Evolutionary conservation across 176 grass and related monocot genomes (phyloP).

Genomic region (Oryza longistaminata): DNA sequence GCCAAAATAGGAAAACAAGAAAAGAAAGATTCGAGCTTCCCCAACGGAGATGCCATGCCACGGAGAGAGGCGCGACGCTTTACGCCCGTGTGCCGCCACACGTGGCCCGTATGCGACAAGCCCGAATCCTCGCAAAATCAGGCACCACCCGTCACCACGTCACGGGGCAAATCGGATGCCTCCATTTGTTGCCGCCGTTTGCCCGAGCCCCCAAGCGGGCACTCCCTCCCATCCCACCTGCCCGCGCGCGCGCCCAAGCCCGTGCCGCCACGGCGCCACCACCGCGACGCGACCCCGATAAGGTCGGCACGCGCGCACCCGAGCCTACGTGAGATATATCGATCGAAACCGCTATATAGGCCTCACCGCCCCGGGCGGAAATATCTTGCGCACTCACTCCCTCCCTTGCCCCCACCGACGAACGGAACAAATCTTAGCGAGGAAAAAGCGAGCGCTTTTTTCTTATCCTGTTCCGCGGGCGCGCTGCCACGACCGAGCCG

Average conservation of each 20-base stretch:
- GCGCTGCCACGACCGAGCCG: background rate
- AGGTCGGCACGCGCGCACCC: conserved; percentile 12
- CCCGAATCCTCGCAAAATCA: conserved; percentile 31
- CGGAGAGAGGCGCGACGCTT: conserved; percentile 6
- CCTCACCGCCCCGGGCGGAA: background rate
- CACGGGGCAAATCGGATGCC: conserved; percentile 25
- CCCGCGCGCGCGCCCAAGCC: background rate
- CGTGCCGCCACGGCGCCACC: background rate
- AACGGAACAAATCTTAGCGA: conserved; percentile 2
- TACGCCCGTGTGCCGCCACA: conserved; percentile 20
- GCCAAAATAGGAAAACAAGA: background rate
- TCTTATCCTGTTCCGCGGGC: conserved; percentile 29
- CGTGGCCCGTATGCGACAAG: conserved; percentile 34
- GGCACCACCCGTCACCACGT: conserved; percentile 15
- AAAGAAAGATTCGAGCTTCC: background rate
- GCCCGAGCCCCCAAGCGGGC: background rate
- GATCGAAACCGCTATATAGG: background rate
- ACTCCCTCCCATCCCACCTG: background rate
- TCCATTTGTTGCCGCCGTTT: conserved; percentile 40
- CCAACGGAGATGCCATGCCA: conserved; percentile 24
- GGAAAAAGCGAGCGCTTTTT: conserved; percentile 27
- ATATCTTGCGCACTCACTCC: conserved; percentile 34
- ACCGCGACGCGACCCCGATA: background rate
- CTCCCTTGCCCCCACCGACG: background rate
- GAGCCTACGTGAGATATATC: background rate